These are phyloP conservation scores for Cytospora leucostoma DNA, from an alignment of 2,329 filamentous ascomycete genomes.

Conservation along the genomic window DNA sequence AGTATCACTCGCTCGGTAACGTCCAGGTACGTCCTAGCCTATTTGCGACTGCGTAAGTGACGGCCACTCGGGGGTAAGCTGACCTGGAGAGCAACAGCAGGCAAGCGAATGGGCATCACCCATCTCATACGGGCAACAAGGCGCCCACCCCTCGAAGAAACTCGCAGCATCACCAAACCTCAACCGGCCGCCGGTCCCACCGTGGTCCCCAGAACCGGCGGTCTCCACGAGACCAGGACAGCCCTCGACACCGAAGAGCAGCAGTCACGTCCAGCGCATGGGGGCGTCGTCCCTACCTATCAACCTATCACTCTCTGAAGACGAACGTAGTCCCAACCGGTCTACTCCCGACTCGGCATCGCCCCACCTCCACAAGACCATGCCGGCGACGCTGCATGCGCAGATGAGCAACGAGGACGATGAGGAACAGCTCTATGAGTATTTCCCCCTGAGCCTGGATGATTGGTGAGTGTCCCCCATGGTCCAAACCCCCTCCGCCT, in stretches of 20 bases:
- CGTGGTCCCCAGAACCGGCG: conserved; percentile 47
- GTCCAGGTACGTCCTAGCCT: conserved; percentile 35
- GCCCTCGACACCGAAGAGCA: conserved; percentile 29
- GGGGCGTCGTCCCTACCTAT: conserved; percentile 41
- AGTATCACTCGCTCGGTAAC: conserved; percentile 39
- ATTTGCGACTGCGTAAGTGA: neutral
- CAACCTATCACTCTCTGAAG: conserved; percentile 60
- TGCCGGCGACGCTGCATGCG: conserved; percentile 38
- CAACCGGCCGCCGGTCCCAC: conserved; percentile 55
- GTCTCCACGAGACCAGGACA: conserved; percentile 28
- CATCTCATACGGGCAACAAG: conserved; percentile 42
- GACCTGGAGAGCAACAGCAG: conserved; percentile 32
- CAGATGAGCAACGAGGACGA: conserved; percentile 70
- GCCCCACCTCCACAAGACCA: conserved; percentile 47
- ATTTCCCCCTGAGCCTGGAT: conserved; percentile 87
- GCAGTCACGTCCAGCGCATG: conserved; percentile 30
- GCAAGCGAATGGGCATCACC: conserved; percentile 48
- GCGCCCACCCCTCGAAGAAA: conserved; percentile 54
- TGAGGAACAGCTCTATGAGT: conserved; percentile 86
- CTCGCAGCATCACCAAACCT: conserved; percentile 54
- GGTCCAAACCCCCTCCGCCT: neutral
- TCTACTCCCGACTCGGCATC: conserved; percentile 46
- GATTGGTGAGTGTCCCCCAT: conserved; percentile 63
- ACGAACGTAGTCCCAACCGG: conserved; percentile 59
- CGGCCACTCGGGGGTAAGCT: conserved; percentile 8